A percentile compares a stretch with the other conserved stretches of the same genome.
These are phyloP conservation scores for Baudoinia panamericana DNA, from an alignment of 495 filamentous ascomycete genomes.

Conservation along the genomic window DNA sequence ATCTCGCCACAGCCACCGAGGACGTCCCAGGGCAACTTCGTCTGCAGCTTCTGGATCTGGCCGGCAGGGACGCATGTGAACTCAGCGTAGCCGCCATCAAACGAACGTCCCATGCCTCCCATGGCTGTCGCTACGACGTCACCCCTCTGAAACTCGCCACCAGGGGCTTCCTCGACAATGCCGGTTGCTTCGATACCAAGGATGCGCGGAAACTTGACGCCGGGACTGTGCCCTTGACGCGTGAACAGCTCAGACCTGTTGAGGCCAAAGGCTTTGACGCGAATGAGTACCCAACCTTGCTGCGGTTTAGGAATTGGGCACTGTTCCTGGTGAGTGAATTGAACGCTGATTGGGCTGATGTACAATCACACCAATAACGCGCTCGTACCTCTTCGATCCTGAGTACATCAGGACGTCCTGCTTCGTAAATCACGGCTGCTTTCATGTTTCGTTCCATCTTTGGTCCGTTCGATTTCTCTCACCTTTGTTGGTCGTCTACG, in stretches of 20 bases:
- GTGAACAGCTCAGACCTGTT: constrained; percentile 47
- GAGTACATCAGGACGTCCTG: constrained; percentile 24
- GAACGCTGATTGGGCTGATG: too few relatives aligned
- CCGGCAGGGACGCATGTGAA: constrained; percentile 35
- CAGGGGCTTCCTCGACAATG: constrained; percentile 32
- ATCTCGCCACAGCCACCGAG: constrained; percentile 43
- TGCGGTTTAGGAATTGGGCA: constrained; percentile 24
- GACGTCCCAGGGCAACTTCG: constrained; percentile 31
- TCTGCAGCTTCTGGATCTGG: constrained; percentile 34
- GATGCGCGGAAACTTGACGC: constrained; percentile 25
- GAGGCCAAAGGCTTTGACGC: constrained; percentile 39
- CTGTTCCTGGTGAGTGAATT: neutral
- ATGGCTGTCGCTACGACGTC: constrained; percentile 38
- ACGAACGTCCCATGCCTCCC: constrained; percentile 40
- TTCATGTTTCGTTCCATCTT: constrained; percentile 27
- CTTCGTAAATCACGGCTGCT: constrained; percentile 23
- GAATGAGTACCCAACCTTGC: constrained; percentile 35
- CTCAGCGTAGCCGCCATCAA: constrained; percentile 45
- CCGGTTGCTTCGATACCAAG: constrained; percentile 41
- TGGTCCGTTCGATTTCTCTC: too few relatives aligned
- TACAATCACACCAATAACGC: neutral
- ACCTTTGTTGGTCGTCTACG: too few relatives aligned
- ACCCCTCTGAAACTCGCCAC: constrained; percentile 31
- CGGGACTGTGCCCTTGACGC: constrained; percentile 37
- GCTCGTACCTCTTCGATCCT: constrained; percentile 13